These are phyloP conservation scores for Colletotrichum camelliae DNA, from an alignment of 2,329 filamentous ascomycete species.

Conservation along the genomic window DNA sequence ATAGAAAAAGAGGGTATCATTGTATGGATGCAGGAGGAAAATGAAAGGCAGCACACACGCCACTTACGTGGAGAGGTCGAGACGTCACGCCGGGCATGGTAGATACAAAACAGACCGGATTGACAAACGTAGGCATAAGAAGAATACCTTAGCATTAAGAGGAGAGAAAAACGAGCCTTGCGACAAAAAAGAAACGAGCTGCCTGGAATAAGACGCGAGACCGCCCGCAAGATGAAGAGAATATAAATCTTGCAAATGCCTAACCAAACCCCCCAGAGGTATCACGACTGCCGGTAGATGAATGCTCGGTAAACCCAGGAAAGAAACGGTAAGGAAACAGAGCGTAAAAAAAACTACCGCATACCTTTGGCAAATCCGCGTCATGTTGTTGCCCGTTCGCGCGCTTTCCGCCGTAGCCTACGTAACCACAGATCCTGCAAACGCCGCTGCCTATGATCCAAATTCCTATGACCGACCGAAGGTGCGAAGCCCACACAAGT, in stretches of 20 bases:
- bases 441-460: not conserved
- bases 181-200: not conserved
- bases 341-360: conserved; percentile 1
- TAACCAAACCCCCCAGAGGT: conserved; percentile 20
- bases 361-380: not conserved
- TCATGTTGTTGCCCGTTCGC: not conserved
- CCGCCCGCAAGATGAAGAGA: not conserved
- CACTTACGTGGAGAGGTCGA: not conserved
- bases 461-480: not conserved
- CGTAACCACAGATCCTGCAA: not conserved
- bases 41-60: not conserved
- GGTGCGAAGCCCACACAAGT: not conserved
- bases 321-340: conserved; percentile 27
- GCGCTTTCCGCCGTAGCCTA: not conserved
- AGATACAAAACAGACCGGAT: not conserved
- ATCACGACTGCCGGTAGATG: conserved; percentile 20
- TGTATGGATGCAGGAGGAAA: not conserved
- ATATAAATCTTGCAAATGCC: conserved; percentile 21
- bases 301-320: conserved; percentile 23
- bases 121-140: not conserved
- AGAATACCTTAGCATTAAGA: conserved; percentile 1
- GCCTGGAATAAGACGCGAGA: not conserved
- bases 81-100: not conserved
- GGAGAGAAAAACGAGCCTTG: not conserved
- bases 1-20: conserved; percentile 22